Evolutionary conservation across 495 filamentous ascomycete species (phyloP).

Genomic region (Astrothelium macrocarpum): DNA sequence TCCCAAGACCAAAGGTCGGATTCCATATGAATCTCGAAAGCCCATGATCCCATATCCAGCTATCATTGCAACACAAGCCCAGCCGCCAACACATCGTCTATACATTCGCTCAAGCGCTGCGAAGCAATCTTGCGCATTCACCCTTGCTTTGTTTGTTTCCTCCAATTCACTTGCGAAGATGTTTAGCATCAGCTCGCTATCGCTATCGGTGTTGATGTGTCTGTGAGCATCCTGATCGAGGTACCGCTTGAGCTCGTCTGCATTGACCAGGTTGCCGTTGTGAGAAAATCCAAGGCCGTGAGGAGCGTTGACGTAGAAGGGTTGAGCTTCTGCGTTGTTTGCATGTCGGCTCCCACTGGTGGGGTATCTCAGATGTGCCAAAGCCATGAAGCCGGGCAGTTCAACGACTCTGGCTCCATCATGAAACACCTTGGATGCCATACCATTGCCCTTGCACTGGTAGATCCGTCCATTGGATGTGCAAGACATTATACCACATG

Average conservation of each 20-base stretch:
- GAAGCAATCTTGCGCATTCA: slow-evolving; percentile 87
- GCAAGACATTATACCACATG: slow-evolving; percentile 78
- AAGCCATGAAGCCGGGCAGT: slow-evolving; percentile 82
- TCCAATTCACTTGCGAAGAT: slow-evolving; percentile 90
- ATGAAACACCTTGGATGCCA: slow-evolving; percentile 80
- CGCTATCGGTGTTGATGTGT: slow-evolving; percentile 94
- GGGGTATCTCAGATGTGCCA: slow-evolving; percentile 83
- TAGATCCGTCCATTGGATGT: slow-evolving; percentile 69
- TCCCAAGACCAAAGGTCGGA: slow-evolving; percentile 80
- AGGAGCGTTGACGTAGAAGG: slow-evolving; percentile 89
- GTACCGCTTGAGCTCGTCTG: slow-evolving; percentile 63
- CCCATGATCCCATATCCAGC: slow-evolving; percentile 83
- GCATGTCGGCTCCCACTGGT: slow-evolving; percentile 59
- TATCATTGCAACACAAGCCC: slow-evolving; percentile 84
- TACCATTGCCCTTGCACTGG: slow-evolving; percentile 87
- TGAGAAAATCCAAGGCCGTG: slow-evolving; percentile 61
- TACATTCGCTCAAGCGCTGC: slow-evolving; percentile 66
- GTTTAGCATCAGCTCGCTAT: slow-evolving; percentile 92
- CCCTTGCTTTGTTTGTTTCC: slow-evolving; percentile 91
- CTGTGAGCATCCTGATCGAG: slow-evolving; percentile 84
- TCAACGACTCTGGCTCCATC: slow-evolving; percentile 66
- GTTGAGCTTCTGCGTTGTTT: slow-evolving; percentile 64
- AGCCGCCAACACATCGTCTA: slow-evolving; percentile 68
- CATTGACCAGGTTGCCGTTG: slow-evolving; percentile 95
- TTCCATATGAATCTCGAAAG: slow-evolving; percentile 84